Evolutionary conservation across 1,284 basidiomycete species (phyloP), one percentile per base, ranked within the genome.

Genomic region (Ustilago nuda): DNA sequence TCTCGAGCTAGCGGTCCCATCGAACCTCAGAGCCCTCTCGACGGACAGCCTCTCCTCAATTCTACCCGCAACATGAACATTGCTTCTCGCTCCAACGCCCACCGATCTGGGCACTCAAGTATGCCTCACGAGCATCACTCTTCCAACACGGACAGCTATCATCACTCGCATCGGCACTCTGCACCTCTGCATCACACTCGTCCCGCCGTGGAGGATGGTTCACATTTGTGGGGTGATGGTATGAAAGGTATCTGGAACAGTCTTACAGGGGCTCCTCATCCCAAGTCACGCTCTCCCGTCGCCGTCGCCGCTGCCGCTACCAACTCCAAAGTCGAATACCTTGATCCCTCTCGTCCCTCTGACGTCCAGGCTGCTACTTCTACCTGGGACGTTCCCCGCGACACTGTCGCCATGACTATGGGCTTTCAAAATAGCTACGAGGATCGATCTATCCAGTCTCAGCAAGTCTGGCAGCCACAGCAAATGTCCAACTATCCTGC

Each of bases 231-330:
- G 76, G 56, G 76, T 7, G 71, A 74, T 36, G 68, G 76, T 32
- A 78, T 78, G 76, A 74, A 68, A 50, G 72, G 68, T n/a, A 61
- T 78, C 35, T 68, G 72, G 65, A 68, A 61, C 59, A 72, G 72
- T 51, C 62, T 78, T 19, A 78, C 72, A 19, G 76, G 76, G 8
- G 72, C 72, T 30, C 68, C 71, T 11, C 67, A 66, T 23, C 35
- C 53, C 58, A 76, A 76, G 59, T 41, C 65, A 41, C 59, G 61
- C 17, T 65, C 65, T 19, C 58, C 58, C 37, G 8, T 41, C 23
- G 17, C 58, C 37, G 8, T 41, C 23, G 17, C 39, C 5, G 19
- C 53, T 15, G 19, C 53, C 15, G 15, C 19, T 45, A 12, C 39
- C 2, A 27, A 19, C n/a, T 52, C 45, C 43, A 76, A 76, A 52